These are phyloP conservation scores for Gyromitra esculenta DNA, from an alignment of 2,329 filamentous ascomycete species.

Conservation along the genomic window DNA sequence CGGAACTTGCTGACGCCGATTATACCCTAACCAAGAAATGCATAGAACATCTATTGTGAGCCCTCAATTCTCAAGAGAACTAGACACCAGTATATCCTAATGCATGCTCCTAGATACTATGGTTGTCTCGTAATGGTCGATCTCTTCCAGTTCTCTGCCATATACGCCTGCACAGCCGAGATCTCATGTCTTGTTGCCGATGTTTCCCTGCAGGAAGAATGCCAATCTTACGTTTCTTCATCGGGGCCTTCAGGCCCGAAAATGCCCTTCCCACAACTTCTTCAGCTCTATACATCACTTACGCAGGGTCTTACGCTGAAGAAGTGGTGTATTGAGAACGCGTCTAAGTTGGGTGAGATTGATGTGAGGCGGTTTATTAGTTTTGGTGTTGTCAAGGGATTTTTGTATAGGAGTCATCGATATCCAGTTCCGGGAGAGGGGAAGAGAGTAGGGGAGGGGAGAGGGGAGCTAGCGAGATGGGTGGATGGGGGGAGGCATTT, in stretches of 20 bases:
- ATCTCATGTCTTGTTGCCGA: constrained; percentile 83
- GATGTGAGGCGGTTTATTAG: constrained; percentile 92
- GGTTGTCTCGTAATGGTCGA: constrained; percentile 89
- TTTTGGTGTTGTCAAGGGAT: constrained; percentile 94
- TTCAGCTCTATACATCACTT: constrained; percentile 86
- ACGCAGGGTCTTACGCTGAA: constrained; percentile 83
- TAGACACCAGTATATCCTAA: constrained; percentile 5
- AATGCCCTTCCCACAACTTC: constrained; percentile 65
- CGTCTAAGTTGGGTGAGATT: constrained; percentile 76
- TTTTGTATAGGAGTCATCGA: constrained; percentile 91
- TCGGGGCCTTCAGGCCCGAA: constrained; percentile 54
- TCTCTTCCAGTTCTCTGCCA: constrained; percentile 91
- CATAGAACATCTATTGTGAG: constrained; percentile 79
- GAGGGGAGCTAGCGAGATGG: constrained; percentile 70
- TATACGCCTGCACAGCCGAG: constrained; percentile 83
- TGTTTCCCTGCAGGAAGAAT: constrained; percentile 83
- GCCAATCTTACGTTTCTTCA: constrained; percentile 79
- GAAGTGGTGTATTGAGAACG: constrained; percentile 83
- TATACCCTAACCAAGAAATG: constrained; percentile 86
- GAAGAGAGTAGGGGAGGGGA: constrained; percentile 61
- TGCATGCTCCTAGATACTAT: constrained; percentile 69
- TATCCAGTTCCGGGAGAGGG: constrained; percentile 70
- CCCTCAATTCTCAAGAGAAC: background rate
- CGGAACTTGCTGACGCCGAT: constrained; percentile 84
- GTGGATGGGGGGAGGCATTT: constrained; percentile 79